Conservation (phyloP, 257 asterid genomes). For the Rhazya stricta region DNA sequence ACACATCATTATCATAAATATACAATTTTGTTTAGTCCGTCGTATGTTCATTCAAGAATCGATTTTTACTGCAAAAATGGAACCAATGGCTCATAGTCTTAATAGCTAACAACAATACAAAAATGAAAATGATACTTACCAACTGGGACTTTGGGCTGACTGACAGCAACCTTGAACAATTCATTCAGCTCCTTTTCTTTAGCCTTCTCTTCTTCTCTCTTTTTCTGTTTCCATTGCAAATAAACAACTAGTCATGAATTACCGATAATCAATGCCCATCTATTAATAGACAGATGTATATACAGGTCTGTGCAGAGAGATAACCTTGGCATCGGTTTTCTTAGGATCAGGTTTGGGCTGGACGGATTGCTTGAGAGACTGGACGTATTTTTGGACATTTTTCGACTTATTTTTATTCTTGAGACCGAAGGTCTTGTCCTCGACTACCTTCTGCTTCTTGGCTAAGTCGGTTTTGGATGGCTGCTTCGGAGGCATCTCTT, state of each 20-base stretch:
- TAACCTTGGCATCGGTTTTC: constrained; percentile 70
- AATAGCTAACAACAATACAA: background rate
- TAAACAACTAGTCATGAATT: constrained; percentile 9
- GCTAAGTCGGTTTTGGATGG: constrained; percentile 76
- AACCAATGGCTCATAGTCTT: background rate
- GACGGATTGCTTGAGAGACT: constrained; percentile 65
- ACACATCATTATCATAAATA: background rate
- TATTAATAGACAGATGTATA: background rate
- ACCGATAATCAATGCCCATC: background rate
- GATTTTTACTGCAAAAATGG: background rate
- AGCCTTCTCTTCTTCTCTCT: constrained; percentile 93
- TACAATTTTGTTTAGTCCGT: background rate
- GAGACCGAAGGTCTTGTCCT: constrained; percentile 98
- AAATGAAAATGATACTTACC: constrained; percentile 40
- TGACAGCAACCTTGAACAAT: constrained; percentile 75
- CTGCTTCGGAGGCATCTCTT: constrained; percentile 80
- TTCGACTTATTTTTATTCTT: constrained; percentile 94
- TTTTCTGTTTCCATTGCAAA: constrained; percentile 54
- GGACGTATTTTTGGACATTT: constrained; percentile 92
- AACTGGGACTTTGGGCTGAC: constrained; percentile 91
- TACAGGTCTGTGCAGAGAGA: too few species aligned
- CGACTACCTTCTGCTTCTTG: constrained; percentile 86
- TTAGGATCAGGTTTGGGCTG: constrained; percentile 66
- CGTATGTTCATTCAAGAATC: background rate
- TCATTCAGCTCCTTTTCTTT: constrained; percentile 88